A percentile compares a stretch with the other conserved stretches of the same genome.
Evolutionary conservation across 2,329 filamentous ascomycete species (phyloP).

Genomic region (Colletotrichum cordylinicola): DNA sequence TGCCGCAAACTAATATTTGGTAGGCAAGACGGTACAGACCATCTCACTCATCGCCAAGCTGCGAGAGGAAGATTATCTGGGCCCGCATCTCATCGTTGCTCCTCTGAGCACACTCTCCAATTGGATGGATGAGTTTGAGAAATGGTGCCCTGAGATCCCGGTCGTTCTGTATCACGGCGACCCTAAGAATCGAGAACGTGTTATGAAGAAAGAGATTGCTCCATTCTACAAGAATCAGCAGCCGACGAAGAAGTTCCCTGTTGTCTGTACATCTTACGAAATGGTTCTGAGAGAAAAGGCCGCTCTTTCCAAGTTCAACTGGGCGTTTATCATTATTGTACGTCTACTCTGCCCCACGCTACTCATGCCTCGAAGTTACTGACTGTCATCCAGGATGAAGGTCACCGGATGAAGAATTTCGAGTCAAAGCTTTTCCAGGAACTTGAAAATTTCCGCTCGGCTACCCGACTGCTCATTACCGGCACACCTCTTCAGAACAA

Average conservation of each 20-base stretch:
- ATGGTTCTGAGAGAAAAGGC: conserved; percentile 92
- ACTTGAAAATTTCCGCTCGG: conserved; percentile 85
- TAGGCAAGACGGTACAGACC: conserved; percentile 89
- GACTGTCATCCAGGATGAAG: conserved; percentile 72
- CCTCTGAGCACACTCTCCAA: conserved; percentile 92
- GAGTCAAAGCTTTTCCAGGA: conserved; percentile 92
- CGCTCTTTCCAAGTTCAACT: conserved; percentile 81
- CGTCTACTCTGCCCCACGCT: no score
- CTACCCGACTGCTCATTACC: conserved; percentile 89
- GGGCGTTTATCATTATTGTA: conserved; percentile 97
- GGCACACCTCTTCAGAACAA: conserved; percentile 97
- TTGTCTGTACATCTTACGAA: conserved; percentile 95
- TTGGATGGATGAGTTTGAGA: conserved; percentile 92
- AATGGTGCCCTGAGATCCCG: conserved; percentile 89
- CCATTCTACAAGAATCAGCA: conserved; percentile 43
- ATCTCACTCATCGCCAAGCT: conserved; percentile 88
- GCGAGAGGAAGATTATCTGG: conserved; percentile 84
- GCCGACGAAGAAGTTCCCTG: conserved; percentile 75
- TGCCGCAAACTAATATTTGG: not conserved
- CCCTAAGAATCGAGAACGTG: conserved; percentile 75
- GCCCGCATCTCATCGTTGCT: conserved; percentile 89
- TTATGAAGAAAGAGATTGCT: conserved; percentile 56
- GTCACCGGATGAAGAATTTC: conserved; percentile 96
- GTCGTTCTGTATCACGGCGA: conserved; percentile 91
- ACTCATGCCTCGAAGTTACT: not conserved